Evolutionary conservation across 768 basidiomycete genomes (phyloP), one percentile per base, ranked within the genome.

Genomic region (Suillus americanus): DNA sequence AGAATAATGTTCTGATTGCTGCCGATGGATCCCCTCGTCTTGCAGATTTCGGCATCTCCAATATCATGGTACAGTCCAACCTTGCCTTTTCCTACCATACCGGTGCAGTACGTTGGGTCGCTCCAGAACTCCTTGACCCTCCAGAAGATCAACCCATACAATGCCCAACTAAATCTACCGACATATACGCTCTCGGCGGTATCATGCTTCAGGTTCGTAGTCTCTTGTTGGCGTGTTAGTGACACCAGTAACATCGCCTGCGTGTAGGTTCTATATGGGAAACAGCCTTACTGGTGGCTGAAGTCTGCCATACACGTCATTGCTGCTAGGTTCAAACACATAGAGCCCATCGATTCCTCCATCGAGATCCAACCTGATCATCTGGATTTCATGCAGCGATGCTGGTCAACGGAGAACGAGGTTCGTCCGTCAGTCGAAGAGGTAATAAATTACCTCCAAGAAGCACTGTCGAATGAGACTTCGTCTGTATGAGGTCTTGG

Each of bases 41-140:
- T 35, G 50, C 78, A 63, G 82, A 83, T 63, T 83, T 82, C 62
- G 82, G 82, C 2, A 68, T 83, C 8, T 82, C 80, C 16, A 79
- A 68, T 35, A 76, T 82, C 63, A 70, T 78, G 23, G 70, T 70
- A 16, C 78, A 80, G 62, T 71, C 78, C 63, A 71, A 76, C 45
- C 68, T 72, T 12, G 59, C 71, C 13, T 67, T 66, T 9, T 69
- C 70, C 41, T 74, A 69, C 43, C 71, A 64, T 25, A 63, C 53
- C 4, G 69, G 66, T 5, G 65, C 71, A 23, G 7, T 66, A 0
- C 64, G 67, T 12, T 68, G 69, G 67, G 46, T 48, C 5, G 71
- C 70, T 3, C 70, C 70, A 14, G 69, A 71, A n/a, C 55, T 71
- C 13, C 40, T 71, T 5, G 61, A 48, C 1, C 9, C 18, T 10